Base-by-base conservation (phyloP, 2,329 filamentous ascomycete genomes). In the Didymella exigua region DNA sequence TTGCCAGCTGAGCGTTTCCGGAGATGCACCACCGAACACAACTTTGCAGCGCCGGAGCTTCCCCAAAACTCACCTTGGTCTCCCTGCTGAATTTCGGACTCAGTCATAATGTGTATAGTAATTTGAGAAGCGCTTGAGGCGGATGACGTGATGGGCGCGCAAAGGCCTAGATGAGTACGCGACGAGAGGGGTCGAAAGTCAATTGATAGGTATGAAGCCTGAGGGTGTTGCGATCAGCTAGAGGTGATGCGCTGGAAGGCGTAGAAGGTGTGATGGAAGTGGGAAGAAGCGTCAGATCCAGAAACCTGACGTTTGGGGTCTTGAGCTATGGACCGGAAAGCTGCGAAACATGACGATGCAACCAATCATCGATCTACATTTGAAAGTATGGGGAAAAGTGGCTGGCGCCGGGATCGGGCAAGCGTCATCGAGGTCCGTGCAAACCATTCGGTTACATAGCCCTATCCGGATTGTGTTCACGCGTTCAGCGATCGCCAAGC, bases 51-150 rank as follows among this genome's bases (percentile, higher is more conserved):
- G 23, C 10, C n/a, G 27, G n/a, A 38, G 31, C 30, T 30, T 31
- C 11, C 4, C 8, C 3, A 36, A 29, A 19, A 57, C 69, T 37
- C 66, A 75, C 72, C 72, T 70, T 75, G 62, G 48, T 75, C 72
- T 53, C 72, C 72, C 45, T 74, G 48, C 42, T 75, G 69, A 40
- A 75, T 66, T 51, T 73, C 58, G 24, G 66, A 66, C 30, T 74
- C 71, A 37, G 71, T 67, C 72, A 75, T 75, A 51, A 41, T 69
- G 66, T 51, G 55, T 18, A 51, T 58, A 52, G 49, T 48, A 30
- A 37, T 47, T 48, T 24, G 44, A 42, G 40, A 55, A 58, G 59
- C 40, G 58, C 62, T 59, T 41, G 50, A 53, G 47, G 50, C 53
- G 38, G 59, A 71, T 72, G 69, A 73, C 67, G 70, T 72, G 65